phyloP scores from a whole-genome alignment of 78 protist species.

The Chrysochromulina parva region DNA sequence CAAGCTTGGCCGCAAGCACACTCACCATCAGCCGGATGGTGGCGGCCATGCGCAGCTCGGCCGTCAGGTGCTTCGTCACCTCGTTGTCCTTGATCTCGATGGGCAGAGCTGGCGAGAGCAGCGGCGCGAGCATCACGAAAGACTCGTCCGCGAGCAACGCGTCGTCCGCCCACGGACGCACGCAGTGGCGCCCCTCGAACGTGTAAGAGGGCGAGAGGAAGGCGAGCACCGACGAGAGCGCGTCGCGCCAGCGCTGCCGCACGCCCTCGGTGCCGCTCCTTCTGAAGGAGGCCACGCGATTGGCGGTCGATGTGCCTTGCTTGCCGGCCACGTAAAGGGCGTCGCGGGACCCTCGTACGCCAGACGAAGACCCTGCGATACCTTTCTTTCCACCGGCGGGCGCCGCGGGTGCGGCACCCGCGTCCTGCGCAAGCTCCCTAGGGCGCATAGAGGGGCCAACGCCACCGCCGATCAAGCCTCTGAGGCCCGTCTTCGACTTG shows the following conservation, averaged over 20 bases:
- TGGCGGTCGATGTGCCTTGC: no score
- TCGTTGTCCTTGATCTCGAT: background rate
- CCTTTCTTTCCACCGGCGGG: no score
- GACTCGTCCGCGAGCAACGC: background rate
- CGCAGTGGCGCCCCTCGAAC: background rate
- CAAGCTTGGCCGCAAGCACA: background rate
- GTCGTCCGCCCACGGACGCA: background rate
- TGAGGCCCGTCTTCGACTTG: no score
- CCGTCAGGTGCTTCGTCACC: background rate
- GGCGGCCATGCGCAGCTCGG: background rate
- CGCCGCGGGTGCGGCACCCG: no score
- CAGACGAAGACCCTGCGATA: no score
- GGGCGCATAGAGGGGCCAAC: no score
- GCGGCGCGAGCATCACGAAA: background rate
- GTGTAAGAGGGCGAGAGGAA: background rate
- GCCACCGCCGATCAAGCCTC: no score
- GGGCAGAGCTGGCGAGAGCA: background rate
- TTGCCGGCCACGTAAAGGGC: no score
- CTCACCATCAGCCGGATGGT: background rate
- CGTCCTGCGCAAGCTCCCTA: no score
- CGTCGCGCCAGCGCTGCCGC: conserved; percentile 12
- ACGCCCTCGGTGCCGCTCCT: no score
- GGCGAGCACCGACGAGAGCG: background rate
- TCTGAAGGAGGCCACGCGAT: no score
- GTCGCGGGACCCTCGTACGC: no score